Evolutionary conservation across 2,329 filamentous ascomycete genomes (phyloP).

Genomic region (Dactylellina sp.): DNA sequence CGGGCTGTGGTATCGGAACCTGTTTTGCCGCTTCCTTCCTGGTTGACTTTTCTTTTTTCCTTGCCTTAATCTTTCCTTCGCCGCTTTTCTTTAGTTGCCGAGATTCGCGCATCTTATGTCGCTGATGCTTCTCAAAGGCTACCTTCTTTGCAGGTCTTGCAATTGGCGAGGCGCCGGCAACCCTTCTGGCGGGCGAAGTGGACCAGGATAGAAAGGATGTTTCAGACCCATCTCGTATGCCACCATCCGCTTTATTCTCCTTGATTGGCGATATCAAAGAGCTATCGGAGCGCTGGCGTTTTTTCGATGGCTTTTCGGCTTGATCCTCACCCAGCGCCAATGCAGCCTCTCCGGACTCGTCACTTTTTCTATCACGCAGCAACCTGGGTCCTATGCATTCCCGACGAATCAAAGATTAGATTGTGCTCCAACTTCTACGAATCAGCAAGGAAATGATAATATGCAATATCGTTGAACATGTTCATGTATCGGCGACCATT

Average conservation of each 20-base stretch:
- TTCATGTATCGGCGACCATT: slow-evolving; percentile 47
- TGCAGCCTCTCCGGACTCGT: slow-evolving; percentile 39
- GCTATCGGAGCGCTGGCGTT: slow-evolving; percentile 45
- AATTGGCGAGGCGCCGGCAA: slow-evolving; percentile 10
- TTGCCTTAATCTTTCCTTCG: background rate
- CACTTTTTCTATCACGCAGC: slow-evolving; percentile 22
- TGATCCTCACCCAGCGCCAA: slow-evolving; percentile 20
- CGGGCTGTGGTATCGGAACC: slow-evolving; percentile 26
- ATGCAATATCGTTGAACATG: slow-evolving; percentile 26
- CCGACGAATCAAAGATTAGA: slow-evolving; percentile 50
- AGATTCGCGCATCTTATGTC: slow-evolving; percentile 55
- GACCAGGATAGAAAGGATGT: slow-evolving; percentile 41
- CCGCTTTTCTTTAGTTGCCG: slow-evolving; percentile 36
- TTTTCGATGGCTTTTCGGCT: slow-evolving; percentile 31
- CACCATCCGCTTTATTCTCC: slow-evolving; percentile 32
- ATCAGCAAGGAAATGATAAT: slow-evolving; percentile 20
- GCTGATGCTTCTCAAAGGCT: slow-evolving; percentile 37
- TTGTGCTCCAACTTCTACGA: slow-evolving; percentile 27
- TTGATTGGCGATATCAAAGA: slow-evolving; percentile 54
- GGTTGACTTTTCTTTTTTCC: slow-evolving; percentile 37
- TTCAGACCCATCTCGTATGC: slow-evolving; percentile 38
- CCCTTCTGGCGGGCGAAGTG: slow-evolving; percentile 31
- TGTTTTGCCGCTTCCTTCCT: slow-evolving; percentile 18
- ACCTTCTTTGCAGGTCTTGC: slow-evolving; percentile 12
- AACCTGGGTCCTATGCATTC: slow-evolving; percentile 31